These are phyloP conservation scores for Claviceps humidiphila DNA, from an alignment of 2,329 filamentous ascomycete genomes.

Conservation along the genomic window DNA sequence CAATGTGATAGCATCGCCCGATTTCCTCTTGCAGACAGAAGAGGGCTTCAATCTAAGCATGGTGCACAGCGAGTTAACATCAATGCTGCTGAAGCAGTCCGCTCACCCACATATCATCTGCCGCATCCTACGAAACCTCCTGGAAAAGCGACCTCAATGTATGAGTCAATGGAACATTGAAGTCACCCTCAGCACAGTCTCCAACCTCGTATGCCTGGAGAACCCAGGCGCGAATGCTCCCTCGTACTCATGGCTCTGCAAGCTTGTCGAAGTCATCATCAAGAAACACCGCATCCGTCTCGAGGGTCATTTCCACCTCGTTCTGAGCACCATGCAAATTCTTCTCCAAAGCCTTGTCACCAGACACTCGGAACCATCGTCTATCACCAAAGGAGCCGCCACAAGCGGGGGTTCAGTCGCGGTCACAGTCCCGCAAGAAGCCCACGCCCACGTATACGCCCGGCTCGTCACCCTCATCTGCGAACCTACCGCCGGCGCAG, in stretches of 20 bases:
- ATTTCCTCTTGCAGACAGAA: conserved; percentile 12
- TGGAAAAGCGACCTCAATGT: conserved; percentile 35
- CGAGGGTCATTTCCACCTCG: conserved; percentile 47
- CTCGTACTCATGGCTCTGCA: conserved; percentile 35
- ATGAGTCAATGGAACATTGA: conserved; percentile 49
- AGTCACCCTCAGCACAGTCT: conserved; percentile 33
- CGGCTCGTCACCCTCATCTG: conserved; percentile 46
- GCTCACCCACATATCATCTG: conserved; percentile 25
- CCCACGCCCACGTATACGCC: conserved; percentile 38
- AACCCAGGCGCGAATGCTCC: conserved; percentile 15
- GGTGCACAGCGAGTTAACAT: conserved; percentile 29
- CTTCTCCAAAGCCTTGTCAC: conserved; percentile 41
- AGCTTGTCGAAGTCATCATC: conserved; percentile 42
- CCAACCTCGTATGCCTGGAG: conserved; percentile 18
- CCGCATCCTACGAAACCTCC: conserved; percentile 29
- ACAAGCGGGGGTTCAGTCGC: not conserved
- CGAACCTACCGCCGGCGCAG: conserved; percentile 43
- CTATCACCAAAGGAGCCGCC: not conserved
- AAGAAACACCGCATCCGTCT: conserved; percentile 47
- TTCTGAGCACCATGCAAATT: conserved; percentile 39
- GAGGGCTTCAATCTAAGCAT: conserved; percentile 25
- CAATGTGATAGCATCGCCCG: conserved; percentile 14
- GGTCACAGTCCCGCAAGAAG: conserved; percentile 18
- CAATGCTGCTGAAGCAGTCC: conserved; percentile 18
- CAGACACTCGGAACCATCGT: conserved; percentile 11